Percentiles rank a stretch among this genome's conserved stretches.
phyloP scores from a whole-genome alignment of 164 flowering plant genomes.

The Nymphaea colorata region DNA sequence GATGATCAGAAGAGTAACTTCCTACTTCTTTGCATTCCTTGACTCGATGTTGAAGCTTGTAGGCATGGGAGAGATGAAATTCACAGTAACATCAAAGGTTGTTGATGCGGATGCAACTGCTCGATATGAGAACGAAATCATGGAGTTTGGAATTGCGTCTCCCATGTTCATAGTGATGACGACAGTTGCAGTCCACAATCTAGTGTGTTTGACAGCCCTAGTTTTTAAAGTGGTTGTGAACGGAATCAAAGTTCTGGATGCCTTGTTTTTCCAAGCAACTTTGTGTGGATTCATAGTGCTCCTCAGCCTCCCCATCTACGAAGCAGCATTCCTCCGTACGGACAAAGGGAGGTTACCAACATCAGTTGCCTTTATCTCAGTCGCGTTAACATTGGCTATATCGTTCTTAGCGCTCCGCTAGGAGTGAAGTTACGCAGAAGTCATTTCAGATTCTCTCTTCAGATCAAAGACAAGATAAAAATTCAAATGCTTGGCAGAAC shows the following conservation, averaged over 20 bases:
- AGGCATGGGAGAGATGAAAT: conserved; percentile 13
- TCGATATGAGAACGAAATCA: conserved; percentile 21
- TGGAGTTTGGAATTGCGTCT: conserved; percentile 28
- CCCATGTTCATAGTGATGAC: conserved; percentile 23
- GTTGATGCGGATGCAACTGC: conserved; percentile 16
- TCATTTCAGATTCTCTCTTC: too few species aligned
- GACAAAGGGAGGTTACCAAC: conserved; percentile 19
- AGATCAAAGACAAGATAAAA: too few species aligned
- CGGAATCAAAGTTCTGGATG: conserved; percentile 4
- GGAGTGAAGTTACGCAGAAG: not conserved
- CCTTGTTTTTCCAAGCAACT: conserved; percentile 11
- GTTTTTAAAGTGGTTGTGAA: conserved; percentile 9
- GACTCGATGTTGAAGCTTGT: conserved; percentile 11
- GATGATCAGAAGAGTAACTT: conserved; percentile 13
- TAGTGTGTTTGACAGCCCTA: conserved; percentile 9
- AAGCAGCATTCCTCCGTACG: conserved; percentile 19
- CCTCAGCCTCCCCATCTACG: conserved; percentile 16
- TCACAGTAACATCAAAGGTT: conserved; percentile 18
- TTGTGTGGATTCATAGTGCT: conserved; percentile 13
- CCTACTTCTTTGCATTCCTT: conserved; percentile 15
- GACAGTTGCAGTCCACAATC: conserved; percentile 14
- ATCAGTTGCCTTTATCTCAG: conserved; percentile 9
- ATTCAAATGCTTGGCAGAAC: too few species aligned
- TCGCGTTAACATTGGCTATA: conserved; percentile 8
- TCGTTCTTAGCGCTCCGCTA: conserved; percentile 8